Base-by-base conservation (phyloP, 2,329 filamentous ascomycete genomes). In the Ophiostoma ips region DNA sequence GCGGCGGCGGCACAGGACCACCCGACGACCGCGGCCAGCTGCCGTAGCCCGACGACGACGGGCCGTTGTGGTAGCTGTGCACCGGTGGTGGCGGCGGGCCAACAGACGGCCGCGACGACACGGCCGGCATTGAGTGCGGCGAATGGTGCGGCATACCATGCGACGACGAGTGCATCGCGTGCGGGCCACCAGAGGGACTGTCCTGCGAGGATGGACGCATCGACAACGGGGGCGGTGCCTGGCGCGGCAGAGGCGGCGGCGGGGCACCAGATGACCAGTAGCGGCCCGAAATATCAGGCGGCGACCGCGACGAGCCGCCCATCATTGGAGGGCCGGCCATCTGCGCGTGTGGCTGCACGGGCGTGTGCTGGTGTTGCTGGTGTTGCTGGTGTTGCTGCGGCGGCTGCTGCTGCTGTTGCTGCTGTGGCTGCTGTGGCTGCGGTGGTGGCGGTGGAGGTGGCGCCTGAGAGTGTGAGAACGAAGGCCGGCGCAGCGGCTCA, bases 151-250 rank as follows among this genome's bases (percentile, higher is more conserved):
- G 41, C 36, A 40, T 38, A 7, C 18, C 16, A 13, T 43, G 41
- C 30, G 41, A 47, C 13, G 50, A 45, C 21, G 37, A 18, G 6
- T 53, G n/a, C 48, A 48, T 48, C 36, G 51, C 41, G 16, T 50
- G 51, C 12, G 48, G 37, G 10, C 30, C 24, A 33, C 33, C 34
- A 35, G 41, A 41, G 5, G 51, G 51, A 2, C 48, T 46, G 16
- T 45, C 51, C 4, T 37, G 37, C 21, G 55, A 55, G 2, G 53
- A 48, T 6, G 53, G 48, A 13, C 51, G 55, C 50, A 56, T 55
- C n/a, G 52, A 54, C 24, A 51, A 38, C 8, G 52, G 36, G 6
- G 50, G 40, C 15, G 49, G 44, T 10, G 43, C 40, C 30, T 54
- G 52, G 49, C 51, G 54, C 1, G 53, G 36, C 30, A 52, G 38